These are phyloP conservation scores for Zangia roseola DNA, from an alignment of 768 basidiomycete genomes.

Conservation along the genomic window DNA sequence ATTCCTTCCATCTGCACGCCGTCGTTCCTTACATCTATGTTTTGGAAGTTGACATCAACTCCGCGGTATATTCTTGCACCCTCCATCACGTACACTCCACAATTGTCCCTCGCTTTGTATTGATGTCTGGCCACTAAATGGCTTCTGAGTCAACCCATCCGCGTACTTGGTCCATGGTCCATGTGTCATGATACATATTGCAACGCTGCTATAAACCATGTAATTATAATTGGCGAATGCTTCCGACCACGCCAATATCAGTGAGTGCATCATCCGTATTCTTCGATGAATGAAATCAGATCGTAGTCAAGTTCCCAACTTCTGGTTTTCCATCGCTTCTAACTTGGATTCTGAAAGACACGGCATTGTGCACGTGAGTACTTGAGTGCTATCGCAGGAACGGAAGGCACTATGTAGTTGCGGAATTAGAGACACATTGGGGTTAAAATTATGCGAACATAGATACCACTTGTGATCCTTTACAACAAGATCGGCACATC, in stretches of 20 bases:
- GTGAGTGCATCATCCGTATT: no score
- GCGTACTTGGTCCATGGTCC: background rate
- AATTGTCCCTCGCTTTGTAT: conserved; percentile 18
- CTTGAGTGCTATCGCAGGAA: conserved; percentile 31
- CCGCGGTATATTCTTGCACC: background rate
- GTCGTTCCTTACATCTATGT: conserved; percentile 7
- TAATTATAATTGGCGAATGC: background rate
- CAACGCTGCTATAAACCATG: background rate
- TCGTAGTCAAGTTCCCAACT: conserved; percentile 12
- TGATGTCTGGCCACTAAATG: background rate
- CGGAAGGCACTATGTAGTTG: conserved; percentile 23
- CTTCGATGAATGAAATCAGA: conserved; percentile 14
- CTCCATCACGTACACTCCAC: background rate
- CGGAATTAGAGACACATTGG: conserved; percentile 20
- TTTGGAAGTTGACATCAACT: background rate
- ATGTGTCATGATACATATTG: background rate
- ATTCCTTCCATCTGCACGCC: background rate
- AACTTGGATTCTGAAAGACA: conserved; percentile 35
- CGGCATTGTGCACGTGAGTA: conserved; percentile 32
- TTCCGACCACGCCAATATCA: no score
- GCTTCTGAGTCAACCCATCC: background rate
- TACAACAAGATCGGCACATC: background rate
- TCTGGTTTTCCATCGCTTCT: conserved; percentile 8
- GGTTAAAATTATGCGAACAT: conserved; percentile 25
- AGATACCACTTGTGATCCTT: conserved; percentile 35